A percentile compares a stretch with the other conserved stretches of the same genome.
Conservation (phyloP, 441 rosid genomes). For the Erysimum cheiri region DNA sequence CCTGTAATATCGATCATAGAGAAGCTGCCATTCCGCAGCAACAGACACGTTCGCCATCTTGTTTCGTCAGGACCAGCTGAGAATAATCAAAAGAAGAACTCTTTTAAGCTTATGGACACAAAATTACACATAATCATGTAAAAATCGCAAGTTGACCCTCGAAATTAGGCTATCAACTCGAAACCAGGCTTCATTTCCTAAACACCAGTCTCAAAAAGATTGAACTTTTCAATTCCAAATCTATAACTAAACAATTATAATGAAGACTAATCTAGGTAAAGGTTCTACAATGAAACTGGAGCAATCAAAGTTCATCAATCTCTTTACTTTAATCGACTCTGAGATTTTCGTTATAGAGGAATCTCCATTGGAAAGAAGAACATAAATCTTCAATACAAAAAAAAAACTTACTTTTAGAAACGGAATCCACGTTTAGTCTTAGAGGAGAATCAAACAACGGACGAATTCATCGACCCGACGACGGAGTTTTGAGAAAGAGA, state of each 20-base stretch:
- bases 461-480: conserved; percentile 21
- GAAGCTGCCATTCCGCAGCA: conserved; percentile 99
- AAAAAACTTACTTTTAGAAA: conserved; percentile 24
- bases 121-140: neutral
- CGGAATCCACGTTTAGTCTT: neutral
- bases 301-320: conserved; percentile 15
- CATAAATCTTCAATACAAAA: neutral
- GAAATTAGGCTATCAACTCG: neutral
- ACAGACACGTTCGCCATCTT: conserved; percentile 91
- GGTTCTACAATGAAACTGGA: neutral
- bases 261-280: neutral
- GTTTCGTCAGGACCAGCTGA: conserved; percentile 12
- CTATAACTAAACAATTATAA: neutral
- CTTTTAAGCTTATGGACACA: neutral
- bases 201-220: conserved; percentile 5
- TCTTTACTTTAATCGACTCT: neutral
- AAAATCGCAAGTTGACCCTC: conserved; percentile 1
- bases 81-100: neutral
- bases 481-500: conserved; percentile 21
- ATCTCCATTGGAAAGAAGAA: neutral
- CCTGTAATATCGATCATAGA: conserved; percentile 82
- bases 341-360: conserved; percentile 17
- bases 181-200: neutral
- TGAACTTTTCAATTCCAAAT: neutral
- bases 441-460: neutral